Conservation (phyloP, 83 land plant genomes). For the Picea mariana region DNA sequence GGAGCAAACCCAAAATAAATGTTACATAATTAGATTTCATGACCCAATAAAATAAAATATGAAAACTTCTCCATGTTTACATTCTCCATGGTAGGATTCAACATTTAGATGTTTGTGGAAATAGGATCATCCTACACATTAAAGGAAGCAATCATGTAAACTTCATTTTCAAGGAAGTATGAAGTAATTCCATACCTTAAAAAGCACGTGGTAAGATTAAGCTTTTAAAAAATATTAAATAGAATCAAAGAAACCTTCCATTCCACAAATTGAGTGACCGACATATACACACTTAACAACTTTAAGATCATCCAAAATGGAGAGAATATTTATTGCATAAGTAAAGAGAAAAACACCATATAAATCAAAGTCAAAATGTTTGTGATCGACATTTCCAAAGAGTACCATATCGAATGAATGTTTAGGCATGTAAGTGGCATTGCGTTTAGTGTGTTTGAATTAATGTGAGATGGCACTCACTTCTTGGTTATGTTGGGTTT, state of each 20-base stretch:
- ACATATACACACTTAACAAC: conserved; percentile 65
- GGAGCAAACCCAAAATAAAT: too few relatives aligned
- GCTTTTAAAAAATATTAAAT: conserved; percentile 69
- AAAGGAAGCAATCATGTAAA: too few relatives aligned
- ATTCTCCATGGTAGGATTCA: conserved; percentile 65
- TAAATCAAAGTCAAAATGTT: conserved; percentile 55
- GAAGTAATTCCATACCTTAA: conserved; percentile 48
- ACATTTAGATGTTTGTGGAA: conserved; percentile 47
- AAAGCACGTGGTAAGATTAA: conserved; percentile 78
- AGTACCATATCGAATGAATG: too few relatives aligned
- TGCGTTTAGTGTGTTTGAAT: too few relatives aligned
- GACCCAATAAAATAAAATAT: too few relatives aligned
- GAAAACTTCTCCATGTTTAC: conserved; percentile 20
- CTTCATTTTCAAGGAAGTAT: too few relatives aligned
- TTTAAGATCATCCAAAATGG: conserved; percentile 61
- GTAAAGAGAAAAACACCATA: conserved; percentile 62
- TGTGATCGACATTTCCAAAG: conserved; percentile 24
- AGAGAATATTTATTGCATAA: conserved; percentile 67
- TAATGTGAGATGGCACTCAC: too few relatives aligned
- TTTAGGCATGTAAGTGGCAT: too few relatives aligned
- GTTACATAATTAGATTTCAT: too few relatives aligned
- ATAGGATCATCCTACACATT: neutral
- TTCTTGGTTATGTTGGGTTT: too few relatives aligned
- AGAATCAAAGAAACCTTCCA: conserved; percentile 80
- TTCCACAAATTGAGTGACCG: conserved; percentile 89